Evolutionary conservation across 768 basidiomycete genomes (phyloP).

Genomic region (Termitomyces sp.): DNA sequence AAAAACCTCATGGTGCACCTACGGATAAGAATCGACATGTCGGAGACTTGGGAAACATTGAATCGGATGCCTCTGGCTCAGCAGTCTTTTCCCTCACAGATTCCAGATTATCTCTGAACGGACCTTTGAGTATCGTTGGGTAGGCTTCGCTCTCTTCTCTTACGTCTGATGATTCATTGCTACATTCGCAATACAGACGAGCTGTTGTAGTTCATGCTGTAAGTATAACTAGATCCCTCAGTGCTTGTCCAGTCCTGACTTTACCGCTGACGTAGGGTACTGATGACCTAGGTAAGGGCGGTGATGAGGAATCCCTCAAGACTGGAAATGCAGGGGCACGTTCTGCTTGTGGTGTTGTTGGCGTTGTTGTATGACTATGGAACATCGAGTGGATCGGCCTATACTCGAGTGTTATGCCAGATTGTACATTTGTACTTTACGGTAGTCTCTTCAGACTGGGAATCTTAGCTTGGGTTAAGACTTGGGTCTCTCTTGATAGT

Average conservation of each 20-base stretch:
- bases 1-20: constrained; percentile 60
- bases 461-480: neutral
- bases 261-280: constrained; percentile 35
- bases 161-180: neutral
- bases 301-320: constrained; percentile 61
- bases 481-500: neutral
- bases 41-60: constrained; percentile 74
- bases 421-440: neutral
- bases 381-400: neutral
- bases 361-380: constrained; percentile 25
- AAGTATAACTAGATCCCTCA: constrained; percentile 9
- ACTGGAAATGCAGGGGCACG: constrained; percentile 77
- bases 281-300: constrained; percentile 75
- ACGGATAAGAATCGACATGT: constrained; percentile 53
- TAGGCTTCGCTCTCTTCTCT: constrained; percentile 22
- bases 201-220: constrained; percentile 73
- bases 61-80: constrained; percentile 50
- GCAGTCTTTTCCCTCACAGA: constrained; percentile 59
- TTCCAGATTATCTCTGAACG: constrained; percentile 57
- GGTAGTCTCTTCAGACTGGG: neutral
- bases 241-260: neutral
- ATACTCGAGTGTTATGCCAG: neutral
- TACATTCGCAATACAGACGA: constrained; percentile 33
- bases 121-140: constrained; percentile 66
- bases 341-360: constrained; percentile 81